These are phyloP conservation scores for Fusarium sp. DNA, from an alignment of 2,329 filamentous ascomycete genomes.

Conservation along the genomic window DNA sequence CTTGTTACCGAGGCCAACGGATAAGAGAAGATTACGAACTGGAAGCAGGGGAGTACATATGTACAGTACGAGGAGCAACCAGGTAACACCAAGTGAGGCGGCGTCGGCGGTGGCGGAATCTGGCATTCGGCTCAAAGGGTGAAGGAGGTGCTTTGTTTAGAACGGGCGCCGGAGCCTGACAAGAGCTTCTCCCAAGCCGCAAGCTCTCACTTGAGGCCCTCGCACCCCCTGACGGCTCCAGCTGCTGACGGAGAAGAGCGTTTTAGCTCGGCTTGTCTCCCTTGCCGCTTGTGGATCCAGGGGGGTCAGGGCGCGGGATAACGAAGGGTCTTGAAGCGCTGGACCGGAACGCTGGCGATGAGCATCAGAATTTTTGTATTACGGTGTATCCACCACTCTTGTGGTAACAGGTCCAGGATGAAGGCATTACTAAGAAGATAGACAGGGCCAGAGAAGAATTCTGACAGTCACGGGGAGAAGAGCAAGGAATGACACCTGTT, in stretches of 20 bases:
- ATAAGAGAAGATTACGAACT: conserved; percentile 31
- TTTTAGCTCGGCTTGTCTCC: conserved; percentile 44
- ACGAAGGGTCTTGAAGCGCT: conserved; percentile 31
- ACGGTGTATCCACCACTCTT: conserved; percentile 22
- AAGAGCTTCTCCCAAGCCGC: conserved; percentile 1
- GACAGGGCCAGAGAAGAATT: background rate
- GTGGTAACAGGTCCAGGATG: conserved; percentile 5
- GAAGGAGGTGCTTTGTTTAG: conserved; percentile 8
- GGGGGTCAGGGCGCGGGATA: conserved; percentile 33
- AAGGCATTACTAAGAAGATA: background rate
- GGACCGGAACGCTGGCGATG: conserved; percentile 36
- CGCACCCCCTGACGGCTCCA: conserved; percentile 24
- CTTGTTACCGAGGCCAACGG: conserved; percentile 35
- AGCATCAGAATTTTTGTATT: conserved; percentile 17
- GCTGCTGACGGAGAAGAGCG: conserved; percentile 30
- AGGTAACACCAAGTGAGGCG: conserved; percentile 38
- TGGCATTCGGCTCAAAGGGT: conserved; percentile 44
- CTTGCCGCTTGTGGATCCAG: conserved; percentile 41
- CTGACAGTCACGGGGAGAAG: background rate
- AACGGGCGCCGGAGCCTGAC: conserved; percentile 17
- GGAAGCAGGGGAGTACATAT: background rate
- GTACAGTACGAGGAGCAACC: conserved; percentile 11
- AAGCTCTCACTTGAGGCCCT: background rate
- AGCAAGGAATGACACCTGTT: conserved; percentile 9
- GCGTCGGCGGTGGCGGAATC: conserved; percentile 43